Conservation (phyloP, 768 basidiomycete species). For the Podaxis sp. region DNA sequence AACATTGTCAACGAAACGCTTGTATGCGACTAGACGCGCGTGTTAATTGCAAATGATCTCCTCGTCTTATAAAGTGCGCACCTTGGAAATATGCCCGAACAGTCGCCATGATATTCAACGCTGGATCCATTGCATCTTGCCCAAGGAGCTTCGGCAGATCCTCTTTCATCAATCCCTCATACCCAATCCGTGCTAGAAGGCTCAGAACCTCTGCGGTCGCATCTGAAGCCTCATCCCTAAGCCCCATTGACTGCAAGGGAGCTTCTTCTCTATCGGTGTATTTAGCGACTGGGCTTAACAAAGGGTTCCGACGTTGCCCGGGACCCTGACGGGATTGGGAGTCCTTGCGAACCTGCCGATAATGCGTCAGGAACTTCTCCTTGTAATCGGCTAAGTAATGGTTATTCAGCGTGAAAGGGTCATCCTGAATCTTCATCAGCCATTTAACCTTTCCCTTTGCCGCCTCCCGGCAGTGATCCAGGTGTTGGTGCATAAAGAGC, state of each 20-base stretch:
- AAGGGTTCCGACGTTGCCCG: no score
- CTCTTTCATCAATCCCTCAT: slow-evolving; percentile 34
- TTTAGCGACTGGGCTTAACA: no score
- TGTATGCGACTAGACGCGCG: slow-evolving; percentile 48
- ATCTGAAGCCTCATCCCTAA: no score
- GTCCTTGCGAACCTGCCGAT: slow-evolving; percentile 41
- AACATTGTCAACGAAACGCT: slow-evolving; percentile 56
- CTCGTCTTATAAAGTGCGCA: slow-evolving; percentile 23
- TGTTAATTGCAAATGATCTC: background rate
- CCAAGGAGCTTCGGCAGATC: slow-evolving; percentile 54
- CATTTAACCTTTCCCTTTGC: slow-evolving; percentile 45
- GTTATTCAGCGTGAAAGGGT: slow-evolving; percentile 51
- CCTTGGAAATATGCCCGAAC: slow-evolving; percentile 79
- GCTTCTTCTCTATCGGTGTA: no score
- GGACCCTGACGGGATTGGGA: background rate
- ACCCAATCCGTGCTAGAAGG: slow-evolving; percentile 23
- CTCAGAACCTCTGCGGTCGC: no score
- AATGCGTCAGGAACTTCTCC: slow-evolving; percentile 43
- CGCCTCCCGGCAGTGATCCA: slow-evolving; percentile 40
- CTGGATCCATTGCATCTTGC: slow-evolving; percentile 51
- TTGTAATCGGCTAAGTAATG: slow-evolving; percentile 49
- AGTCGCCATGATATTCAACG: slow-evolving; percentile 66
- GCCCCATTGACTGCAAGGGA: slow-evolving; percentile 23
- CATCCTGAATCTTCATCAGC: slow-evolving; percentile 49
- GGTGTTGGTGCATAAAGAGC: slow-evolving; percentile 43